Conservation (phyloP, 1,139 yeast genomes). For the Blastobotrys raffinosifermentans region DNA sequence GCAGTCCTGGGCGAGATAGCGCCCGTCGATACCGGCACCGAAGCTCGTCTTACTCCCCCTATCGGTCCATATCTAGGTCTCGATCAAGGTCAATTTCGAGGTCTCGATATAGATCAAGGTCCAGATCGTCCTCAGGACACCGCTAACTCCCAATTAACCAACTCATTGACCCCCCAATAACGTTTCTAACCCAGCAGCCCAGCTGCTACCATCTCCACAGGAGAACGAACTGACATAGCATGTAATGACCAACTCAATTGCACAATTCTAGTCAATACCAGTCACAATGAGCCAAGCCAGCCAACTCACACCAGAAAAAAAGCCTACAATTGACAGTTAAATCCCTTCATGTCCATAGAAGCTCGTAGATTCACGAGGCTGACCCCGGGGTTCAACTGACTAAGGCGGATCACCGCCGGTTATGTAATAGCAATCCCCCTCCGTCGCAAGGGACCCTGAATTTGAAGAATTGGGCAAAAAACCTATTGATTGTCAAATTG, state of each 20-base stretch:
- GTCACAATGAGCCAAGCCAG: slow-evolving; percentile 1
- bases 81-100: background rate
- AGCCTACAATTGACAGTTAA: no score
- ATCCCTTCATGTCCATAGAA: no score
- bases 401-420: no score
- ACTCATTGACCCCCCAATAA: slow-evolving; percentile 6
- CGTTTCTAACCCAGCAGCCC: background rate
- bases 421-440: no score
- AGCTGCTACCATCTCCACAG: background rate
- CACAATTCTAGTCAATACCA: background rate
- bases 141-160: background rate
- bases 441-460: no score
- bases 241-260: background rate
- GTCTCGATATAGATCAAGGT: slow-evolving; percentile 2
- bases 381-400: no score
- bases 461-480: no score
- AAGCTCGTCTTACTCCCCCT: slow-evolving; percentile 3
- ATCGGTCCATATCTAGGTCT: background rate
- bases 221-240: background rate
- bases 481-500: no score
- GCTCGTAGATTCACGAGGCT: no score
- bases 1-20: slow-evolving; percentile 10
- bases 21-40: slow-evolving; percentile 7
- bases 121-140: slow-evolving; percentile 6
- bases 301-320: background rate